phyloP scores from a whole-genome alignment of 202 grass and related monocot genomes.

The Dendrocalamus latiflorus region DNA sequence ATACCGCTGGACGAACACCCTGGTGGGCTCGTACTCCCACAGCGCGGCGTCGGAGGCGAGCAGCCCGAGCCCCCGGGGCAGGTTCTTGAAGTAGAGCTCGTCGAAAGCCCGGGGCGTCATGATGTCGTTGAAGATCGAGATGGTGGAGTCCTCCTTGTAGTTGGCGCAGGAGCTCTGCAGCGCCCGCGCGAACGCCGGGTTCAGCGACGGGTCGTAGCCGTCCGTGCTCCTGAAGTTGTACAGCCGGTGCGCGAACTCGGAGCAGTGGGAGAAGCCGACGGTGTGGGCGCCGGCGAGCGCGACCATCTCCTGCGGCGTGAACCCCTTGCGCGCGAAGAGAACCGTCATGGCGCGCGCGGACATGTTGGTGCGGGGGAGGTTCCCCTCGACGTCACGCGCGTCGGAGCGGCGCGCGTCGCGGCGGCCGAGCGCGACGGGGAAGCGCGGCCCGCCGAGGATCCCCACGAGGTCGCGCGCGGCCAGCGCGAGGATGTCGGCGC shows the following conservation, averaged over 20 bases:
- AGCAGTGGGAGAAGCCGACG: conserved; percentile 80
- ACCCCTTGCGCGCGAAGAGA: conserved; percentile 48
- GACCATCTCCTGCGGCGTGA: conserved; percentile 54
- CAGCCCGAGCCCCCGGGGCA: conserved; percentile 50
- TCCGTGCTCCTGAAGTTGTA: conserved; percentile 36
- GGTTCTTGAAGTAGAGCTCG: conserved; percentile 75
- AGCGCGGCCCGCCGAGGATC: no score
- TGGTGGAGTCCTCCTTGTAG: conserved; percentile 45
- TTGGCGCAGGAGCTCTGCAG: no score
- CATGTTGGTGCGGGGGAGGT: no score
- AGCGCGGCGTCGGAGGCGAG: conserved; percentile 72
- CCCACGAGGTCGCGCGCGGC: no score
- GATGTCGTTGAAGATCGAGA: conserved; percentile 83
- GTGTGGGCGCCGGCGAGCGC: conserved; percentile 72
- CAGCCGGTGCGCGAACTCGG: conserved; percentile 66
- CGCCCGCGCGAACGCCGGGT: no score
- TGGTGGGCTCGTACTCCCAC: conserved; percentile 50
- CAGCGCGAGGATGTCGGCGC: no score
- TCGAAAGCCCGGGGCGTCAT: conserved; percentile 61
- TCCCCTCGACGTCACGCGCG: no score
- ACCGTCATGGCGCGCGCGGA: conserved; percentile 39
- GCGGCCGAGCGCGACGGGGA: no score
- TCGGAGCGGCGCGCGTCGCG: no score
- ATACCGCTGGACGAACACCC: conserved; percentile 52
- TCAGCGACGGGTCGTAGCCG: no score